Conservation (phyloP, 2,329 filamentous ascomycete genomes). For the Zasmidium cellare region DNA sequence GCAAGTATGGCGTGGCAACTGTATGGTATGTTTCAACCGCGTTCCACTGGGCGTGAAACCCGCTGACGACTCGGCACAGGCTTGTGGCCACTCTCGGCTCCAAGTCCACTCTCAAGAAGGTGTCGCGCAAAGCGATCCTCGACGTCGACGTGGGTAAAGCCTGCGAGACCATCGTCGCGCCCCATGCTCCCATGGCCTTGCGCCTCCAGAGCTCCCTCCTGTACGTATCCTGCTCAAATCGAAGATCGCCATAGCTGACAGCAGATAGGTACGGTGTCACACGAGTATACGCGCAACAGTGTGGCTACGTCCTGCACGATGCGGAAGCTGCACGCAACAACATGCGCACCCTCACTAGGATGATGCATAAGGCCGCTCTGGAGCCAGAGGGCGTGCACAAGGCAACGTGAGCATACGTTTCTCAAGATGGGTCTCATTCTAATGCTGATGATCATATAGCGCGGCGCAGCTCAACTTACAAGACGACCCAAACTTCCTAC, state of each 20-base stretch:
- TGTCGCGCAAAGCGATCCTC: constrained; percentile 83
- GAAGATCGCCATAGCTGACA: constrained; percentile 10
- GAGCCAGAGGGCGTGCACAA: constrained; percentile 69
- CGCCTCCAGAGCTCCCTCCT: constrained; percentile 87
- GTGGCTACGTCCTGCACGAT: constrained; percentile 79
- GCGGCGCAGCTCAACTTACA: constrained; percentile 72
- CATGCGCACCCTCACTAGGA: constrained; percentile 67
- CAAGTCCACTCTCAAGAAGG: constrained; percentile 67
- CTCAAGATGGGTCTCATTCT: not conserved
- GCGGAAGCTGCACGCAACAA: constrained; percentile 71
- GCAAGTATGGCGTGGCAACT: constrained; percentile 88
- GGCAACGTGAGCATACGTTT: constrained; percentile 58
- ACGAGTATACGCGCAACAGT: constrained; percentile 84
- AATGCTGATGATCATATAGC: constrained; percentile 46
- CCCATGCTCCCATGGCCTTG: constrained; percentile 82
- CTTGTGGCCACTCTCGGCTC: constrained; percentile 84
- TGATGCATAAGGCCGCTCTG: constrained; percentile 59
- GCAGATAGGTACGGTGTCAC: constrained; percentile 69
- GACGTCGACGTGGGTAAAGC: constrained; percentile 84
- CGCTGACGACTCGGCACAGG: constrained; percentile 54
- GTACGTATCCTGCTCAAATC: constrained; percentile 44
- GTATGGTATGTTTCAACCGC: constrained; percentile 73
- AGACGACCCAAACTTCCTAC: constrained; percentile 81
- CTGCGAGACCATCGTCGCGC: constrained; percentile 80
- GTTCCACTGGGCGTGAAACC: no score